Conservation (phyloP, 2,329 filamentous ascomycete genomes). For the Penicillium sp. region DNA sequence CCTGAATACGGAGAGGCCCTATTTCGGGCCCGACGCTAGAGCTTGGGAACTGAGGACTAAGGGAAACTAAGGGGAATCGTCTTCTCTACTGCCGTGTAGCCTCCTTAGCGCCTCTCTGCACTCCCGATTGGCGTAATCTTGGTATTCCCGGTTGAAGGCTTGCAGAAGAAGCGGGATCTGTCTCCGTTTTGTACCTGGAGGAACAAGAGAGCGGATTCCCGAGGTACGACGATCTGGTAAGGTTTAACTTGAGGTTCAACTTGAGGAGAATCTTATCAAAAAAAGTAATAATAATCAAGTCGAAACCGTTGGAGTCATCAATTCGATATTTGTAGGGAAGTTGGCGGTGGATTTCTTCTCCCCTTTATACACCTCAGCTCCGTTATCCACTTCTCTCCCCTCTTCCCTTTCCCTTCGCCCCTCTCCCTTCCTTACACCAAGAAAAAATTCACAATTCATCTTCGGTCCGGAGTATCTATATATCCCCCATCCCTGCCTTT, state of each 20-base stretch:
- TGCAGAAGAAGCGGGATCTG: neutral
- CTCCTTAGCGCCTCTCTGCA: neutral
- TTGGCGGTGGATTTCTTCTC: conserved; percentile 4
- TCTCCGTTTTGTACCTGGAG: neutral
- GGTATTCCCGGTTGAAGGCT: conserved; percentile 11
- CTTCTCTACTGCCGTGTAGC: neutral
- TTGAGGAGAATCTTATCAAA: neutral
- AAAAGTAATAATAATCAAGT: neutral
- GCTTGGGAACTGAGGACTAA: neutral
- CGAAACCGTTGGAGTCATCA: conserved; percentile 4
- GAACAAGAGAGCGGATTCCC: neutral
- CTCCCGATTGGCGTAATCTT: conserved; percentile 8
- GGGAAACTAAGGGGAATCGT: neutral
- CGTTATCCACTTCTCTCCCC: conserved; percentile 21
- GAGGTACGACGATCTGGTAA: neutral
- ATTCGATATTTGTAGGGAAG: neutral
- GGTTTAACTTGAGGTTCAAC: neutral
- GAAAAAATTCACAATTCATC: neutral
- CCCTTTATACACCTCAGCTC: conserved; percentile 18
- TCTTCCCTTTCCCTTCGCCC: conserved; percentile 3
- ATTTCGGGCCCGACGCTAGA: neutral
- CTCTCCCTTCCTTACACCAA: conserved; percentile 9
- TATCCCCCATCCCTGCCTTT: neutral
- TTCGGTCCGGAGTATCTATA: neutral
- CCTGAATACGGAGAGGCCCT: neutral